Conservation (phyloP, 2,329 filamentous ascomycete species). For the Ophiostoma australiae region DNA sequence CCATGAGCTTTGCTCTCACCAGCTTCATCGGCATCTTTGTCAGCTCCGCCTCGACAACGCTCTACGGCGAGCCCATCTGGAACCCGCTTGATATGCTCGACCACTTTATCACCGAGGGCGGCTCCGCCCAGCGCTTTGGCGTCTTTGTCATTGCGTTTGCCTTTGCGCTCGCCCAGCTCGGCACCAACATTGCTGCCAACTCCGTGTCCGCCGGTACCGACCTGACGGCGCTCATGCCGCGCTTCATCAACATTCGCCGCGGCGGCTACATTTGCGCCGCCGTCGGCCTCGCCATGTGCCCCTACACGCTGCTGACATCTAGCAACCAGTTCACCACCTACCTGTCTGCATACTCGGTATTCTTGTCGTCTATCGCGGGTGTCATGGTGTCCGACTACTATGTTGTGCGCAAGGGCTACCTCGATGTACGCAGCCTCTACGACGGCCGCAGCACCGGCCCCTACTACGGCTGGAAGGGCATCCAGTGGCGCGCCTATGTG, state of each 20-base stretch:
- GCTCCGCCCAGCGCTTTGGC: slow-evolving; percentile 64
- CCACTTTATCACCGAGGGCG: slow-evolving; percentile 63
- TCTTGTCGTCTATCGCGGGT: slow-evolving; percentile 89
- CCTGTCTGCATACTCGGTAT: slow-evolving; percentile 85
- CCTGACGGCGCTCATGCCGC: slow-evolving; percentile 72
- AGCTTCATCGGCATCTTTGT: slow-evolving; percentile 81
- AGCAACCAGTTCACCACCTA: slow-evolving; percentile 88
- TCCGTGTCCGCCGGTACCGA: slow-evolving; percentile 79
- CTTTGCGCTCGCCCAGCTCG: slow-evolving; percentile 74
- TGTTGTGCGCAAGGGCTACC: slow-evolving; percentile 72
- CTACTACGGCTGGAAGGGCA: slow-evolving; percentile 69
- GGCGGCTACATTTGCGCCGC: slow-evolving; percentile 80
- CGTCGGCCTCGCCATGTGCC: slow-evolving; percentile 79
- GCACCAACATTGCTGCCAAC: slow-evolving; percentile 84
- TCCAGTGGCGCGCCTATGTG: slow-evolving; percentile 78
- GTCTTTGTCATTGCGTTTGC: slow-evolving; percentile 68
- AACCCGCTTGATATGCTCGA: slow-evolving; percentile 65
- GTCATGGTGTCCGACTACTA: slow-evolving; percentile 90
- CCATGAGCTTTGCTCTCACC: slow-evolving; percentile 67
- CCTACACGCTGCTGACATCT: slow-evolving; percentile 69
- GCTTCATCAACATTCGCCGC: slow-evolving; percentile 77
- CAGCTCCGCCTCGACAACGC: slow-evolving; percentile 64
- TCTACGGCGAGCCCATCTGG: slow-evolving; percentile 65
- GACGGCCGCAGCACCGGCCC: slow-evolving; percentile 59
- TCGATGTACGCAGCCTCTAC: slow-evolving; percentile 75